Evolutionary conservation across 306 rosid genomes (phyloP), one percentile per base, ranked within the genome.

Genomic region (Dalbergia cultrata): DNA sequence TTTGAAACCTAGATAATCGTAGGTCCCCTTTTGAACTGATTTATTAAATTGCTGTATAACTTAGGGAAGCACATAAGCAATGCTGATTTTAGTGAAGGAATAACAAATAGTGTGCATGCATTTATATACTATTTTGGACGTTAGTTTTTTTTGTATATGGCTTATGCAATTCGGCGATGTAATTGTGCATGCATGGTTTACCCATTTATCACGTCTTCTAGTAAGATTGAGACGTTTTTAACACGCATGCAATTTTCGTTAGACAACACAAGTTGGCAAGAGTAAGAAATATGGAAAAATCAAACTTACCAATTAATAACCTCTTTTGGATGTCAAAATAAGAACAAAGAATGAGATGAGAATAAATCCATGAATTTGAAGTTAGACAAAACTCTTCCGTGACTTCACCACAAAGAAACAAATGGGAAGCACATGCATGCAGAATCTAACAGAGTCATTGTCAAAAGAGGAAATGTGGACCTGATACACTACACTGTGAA

Each of bases 401-500:
- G 39, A 34, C 63, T 60, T 49, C 60, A 64, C 21, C 21, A 22
- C 67, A 80, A 72, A 80, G 14, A 73, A 80, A 70, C 21, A 34
- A 34, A 49, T 68, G 14, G 5, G 50, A 61, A 62, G 49, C 37
- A 56, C 56, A 43, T 26, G 68, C 31, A 56, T 26, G 68, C 31
- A 56, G 13, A 69, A 75, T 59, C 43, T 81, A 8, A 53, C 47
- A 37, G 44, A 47, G 63, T 33, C 12, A 50, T 13, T 41, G 22
- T 62, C 22, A 11, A 82, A 70, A 64, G 7, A 17, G 74, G 60
- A 50, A 79, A 62, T 64, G 58, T 50, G 74, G 74, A 71, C 82
- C 66, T 21, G 1, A 43, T 53, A 53, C 21, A 13, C 57, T 43
- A 59, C 31, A 58, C 59, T 35, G 17, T 18, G 11, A 17, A 39